phyloP scores from a whole-genome alignment of 352 stramenopile species.

The Pythium rishiriense region DNA sequence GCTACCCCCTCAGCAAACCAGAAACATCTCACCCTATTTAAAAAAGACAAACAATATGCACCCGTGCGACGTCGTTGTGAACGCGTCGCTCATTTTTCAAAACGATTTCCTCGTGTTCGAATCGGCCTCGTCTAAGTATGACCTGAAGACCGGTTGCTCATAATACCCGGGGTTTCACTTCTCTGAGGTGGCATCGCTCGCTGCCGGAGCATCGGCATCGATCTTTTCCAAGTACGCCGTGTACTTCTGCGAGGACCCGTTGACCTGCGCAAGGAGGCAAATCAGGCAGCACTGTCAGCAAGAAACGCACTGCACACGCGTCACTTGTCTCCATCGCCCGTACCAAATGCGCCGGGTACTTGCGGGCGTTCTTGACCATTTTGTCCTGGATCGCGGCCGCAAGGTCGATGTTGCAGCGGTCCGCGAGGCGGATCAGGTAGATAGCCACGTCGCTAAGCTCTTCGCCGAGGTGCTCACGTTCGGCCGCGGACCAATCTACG shows the following conservation, averaged over 20 bases:
- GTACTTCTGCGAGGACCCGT: slow-evolving; percentile 16
- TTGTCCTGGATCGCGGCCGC: slow-evolving; percentile 88
- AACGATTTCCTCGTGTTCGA: not conserved
- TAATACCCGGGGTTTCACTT: not conserved
- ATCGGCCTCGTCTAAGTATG: not conserved
- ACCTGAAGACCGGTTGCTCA: not conserved
- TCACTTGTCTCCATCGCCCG: not conserved
- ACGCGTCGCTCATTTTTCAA: slow-evolving; percentile 12
- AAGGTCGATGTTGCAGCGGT: slow-evolving; percentile 90
- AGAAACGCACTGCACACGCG: not conserved
- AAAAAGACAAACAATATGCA: slow-evolving; percentile 30
- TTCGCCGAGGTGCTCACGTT: slow-evolving; percentile 91
- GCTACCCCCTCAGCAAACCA: slow-evolving; percentile 13
- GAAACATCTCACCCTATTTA: slow-evolving; percentile 25
- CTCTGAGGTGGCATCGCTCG: not conserved
- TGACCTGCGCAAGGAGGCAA: not conserved
- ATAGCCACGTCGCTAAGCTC: slow-evolving; percentile 97
- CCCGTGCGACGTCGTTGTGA: slow-evolving; percentile 8
- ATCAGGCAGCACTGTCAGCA: not conserved
- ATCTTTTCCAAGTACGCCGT: slow-evolving; percentile 11
- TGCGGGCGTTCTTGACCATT: slow-evolving; percentile 87
- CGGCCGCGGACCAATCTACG: slow-evolving; percentile 68
- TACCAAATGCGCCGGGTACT: slow-evolving; percentile 63
- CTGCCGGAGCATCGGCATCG: not conserved
- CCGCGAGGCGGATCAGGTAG: slow-evolving; percentile 93